phyloP scores from a whole-genome alignment of 139 green algal species.

The Yamagishiella unicocca region DNA sequence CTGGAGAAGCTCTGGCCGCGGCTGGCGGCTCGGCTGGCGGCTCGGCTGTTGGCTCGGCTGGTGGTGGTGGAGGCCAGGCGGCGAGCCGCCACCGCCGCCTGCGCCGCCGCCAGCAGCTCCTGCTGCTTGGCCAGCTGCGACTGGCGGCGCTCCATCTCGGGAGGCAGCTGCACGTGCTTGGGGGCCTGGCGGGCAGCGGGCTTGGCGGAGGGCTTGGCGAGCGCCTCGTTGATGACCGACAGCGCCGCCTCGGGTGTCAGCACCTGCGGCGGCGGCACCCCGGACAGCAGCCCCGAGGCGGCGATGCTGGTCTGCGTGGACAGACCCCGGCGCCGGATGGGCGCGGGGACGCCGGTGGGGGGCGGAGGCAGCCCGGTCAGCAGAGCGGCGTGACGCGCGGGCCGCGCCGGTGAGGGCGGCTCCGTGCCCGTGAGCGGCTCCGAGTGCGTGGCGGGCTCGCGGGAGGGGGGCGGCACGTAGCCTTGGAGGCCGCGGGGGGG shows the following conservation, averaged over 20 bases:
- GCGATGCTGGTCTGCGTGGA: not conserved
- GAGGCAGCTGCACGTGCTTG: slow-evolving; percentile 21
- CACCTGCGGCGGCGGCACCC: slow-evolving; percentile 2
- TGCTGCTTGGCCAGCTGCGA: slow-evolving; percentile 29
- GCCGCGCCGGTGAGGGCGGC: not conserved
- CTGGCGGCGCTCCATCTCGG: slow-evolving; percentile 44
- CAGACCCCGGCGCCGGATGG: not conserved
- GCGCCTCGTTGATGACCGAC: slow-evolving; percentile 10
- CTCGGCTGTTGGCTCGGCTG: slow-evolving; percentile 12
- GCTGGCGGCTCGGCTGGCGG: not conserved
- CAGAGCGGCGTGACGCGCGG: not conserved
- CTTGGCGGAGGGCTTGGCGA: not conserved
- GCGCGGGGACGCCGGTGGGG: not conserved
- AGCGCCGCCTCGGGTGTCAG: not conserved
- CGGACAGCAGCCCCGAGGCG: not conserved
- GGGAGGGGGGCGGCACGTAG: slow-evolving; percentile 33
- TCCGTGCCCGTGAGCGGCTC: slow-evolving; percentile 20
- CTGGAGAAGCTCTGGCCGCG: not conserved
- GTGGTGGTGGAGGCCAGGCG: not conserved
- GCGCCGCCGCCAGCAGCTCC: slow-evolving; percentile 42
- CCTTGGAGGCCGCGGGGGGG: not conserved
- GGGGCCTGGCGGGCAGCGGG: not conserved
- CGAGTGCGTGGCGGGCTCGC: not conserved
- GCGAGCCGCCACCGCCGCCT: slow-evolving; percentile 3
- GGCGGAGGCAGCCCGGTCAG: slow-evolving; percentile 7